Evolutionary conservation across 1,284 basidiomycete species (phyloP).

Genomic region (Rhodotorula sp.): DNA sequence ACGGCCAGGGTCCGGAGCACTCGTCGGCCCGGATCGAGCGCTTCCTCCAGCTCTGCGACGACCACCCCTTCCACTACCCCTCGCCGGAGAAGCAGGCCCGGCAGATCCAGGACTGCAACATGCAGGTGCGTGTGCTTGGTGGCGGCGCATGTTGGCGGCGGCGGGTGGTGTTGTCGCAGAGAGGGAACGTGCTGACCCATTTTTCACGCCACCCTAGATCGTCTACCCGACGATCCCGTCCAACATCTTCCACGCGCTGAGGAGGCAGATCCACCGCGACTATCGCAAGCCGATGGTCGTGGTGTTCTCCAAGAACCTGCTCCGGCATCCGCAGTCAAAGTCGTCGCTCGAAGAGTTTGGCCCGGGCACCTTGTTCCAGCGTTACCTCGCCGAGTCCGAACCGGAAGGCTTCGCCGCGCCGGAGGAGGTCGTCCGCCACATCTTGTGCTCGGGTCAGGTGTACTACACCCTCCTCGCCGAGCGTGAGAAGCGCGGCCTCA

Average conservation of each 20-base stretch:
- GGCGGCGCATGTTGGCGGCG: slow-evolving; percentile 56
- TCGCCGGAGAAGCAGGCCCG: slow-evolving; percentile 84
- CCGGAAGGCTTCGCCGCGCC: slow-evolving; percentile 69
- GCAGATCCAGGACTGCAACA: slow-evolving; percentile 98
- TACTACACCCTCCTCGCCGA: slow-evolving; percentile 87
- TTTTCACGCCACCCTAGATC: not conserved
- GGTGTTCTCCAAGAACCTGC: slow-evolving; percentile 95
- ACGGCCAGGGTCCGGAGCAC: slow-evolving; percentile 98
- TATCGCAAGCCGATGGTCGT: slow-evolving; percentile 94
- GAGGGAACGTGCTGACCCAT: slow-evolving; percentile 48
- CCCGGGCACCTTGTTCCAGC: slow-evolving; percentile 85
- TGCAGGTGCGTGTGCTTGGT: slow-evolving; percentile 67
- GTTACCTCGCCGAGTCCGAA: slow-evolving; percentile 85
- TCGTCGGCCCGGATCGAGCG: slow-evolving; percentile 94
- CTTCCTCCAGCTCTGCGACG: slow-evolving; percentile 97
- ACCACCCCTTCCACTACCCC: slow-evolving; percentile 91
- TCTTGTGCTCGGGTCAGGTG: slow-evolving; percentile 74
- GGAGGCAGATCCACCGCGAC: slow-evolving; percentile 91
- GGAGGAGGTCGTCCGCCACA: slow-evolving; percentile 86
- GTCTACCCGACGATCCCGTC: not conserved
- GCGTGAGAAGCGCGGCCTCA: slow-evolving; percentile 81
- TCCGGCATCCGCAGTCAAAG: slow-evolving; percentile 88
- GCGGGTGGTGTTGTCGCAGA: too few species aligned
- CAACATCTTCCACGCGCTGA: slow-evolving; percentile 71
- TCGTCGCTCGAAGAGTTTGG: slow-evolving; percentile 85